These are phyloP conservation scores for Mesostigma viride DNA, from an alignment of 139 green algal species.

Conservation along the genomic window DNA sequence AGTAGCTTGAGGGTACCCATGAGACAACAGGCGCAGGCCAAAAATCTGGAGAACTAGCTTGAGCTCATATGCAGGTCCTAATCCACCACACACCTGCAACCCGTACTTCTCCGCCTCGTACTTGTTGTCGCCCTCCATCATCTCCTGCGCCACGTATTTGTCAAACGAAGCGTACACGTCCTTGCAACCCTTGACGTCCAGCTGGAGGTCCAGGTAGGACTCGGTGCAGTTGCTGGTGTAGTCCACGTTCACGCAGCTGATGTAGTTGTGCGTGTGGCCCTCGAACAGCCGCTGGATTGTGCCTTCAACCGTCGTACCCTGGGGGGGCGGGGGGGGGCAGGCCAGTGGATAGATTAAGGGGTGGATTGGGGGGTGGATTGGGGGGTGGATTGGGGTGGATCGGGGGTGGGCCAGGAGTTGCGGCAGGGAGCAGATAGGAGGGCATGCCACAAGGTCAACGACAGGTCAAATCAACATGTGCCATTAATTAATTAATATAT, in stretches of 20 bases:
- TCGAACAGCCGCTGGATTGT: conserved; percentile 89
- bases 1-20: too few species aligned
- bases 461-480: too few species aligned
- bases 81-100: conserved; percentile 81
- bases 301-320: conserved; percentile 71
- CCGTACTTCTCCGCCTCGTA: conserved; percentile 86
- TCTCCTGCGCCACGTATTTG: conserved; percentile 64
- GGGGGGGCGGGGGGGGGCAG: too few species aligned
- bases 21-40: too few species aligned
- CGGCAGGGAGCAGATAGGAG: too few species aligned
- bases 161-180: conserved; percentile 40
- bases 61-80: background rate
- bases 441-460: too few species aligned
- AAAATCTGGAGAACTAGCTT: background rate
- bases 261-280: conserved; percentile 73
- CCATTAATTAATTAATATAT: too few species aligned
- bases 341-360: too few species aligned
- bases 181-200: conserved; percentile 90
- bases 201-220: conserved; percentile 62
- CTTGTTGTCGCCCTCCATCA: conserved; percentile 78
- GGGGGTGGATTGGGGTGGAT: too few species aligned
- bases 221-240: conserved; percentile 77
- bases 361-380: too few species aligned
- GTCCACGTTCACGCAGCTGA: conserved; percentile 88
- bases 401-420: too few species aligned